These are phyloP conservation scores for Osmanthus fragrans DNA, from an alignment of 257 asterid species.

Conservation along the genomic window DNA sequence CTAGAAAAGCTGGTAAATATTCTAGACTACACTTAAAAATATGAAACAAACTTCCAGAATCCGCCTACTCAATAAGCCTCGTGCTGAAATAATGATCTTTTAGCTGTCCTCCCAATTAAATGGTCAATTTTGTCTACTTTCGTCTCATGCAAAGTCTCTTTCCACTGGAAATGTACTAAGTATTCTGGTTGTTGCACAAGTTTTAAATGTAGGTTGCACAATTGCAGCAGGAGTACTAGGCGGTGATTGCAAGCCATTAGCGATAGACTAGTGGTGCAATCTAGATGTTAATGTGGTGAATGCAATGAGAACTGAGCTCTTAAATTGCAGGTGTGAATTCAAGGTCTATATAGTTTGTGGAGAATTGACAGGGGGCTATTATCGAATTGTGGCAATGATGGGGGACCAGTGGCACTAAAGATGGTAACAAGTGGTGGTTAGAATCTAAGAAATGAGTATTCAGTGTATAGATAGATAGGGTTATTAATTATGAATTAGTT, in stretches of 20 bases:
- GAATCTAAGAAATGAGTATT: not conserved
- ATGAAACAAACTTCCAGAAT: not conserved
- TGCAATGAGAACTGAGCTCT: not conserved
- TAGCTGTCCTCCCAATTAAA: not conserved
- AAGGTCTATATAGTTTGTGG: not conserved
- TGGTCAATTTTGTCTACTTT: slow-evolving; percentile 1
- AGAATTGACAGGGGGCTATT: not conserved
- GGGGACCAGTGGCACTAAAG: not conserved
- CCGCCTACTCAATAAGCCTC: not conserved
- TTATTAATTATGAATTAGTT: not conserved
- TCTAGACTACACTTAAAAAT: not conserved
- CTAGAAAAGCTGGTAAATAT: not conserved
- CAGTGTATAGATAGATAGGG: not conserved
- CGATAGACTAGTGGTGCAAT: not conserved
- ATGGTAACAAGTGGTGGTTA: not conserved
- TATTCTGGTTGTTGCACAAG: not conserved
- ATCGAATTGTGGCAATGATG: not conserved
- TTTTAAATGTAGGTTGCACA: not conserved
- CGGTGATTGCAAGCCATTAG: not conserved
- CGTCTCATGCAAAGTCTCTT: not conserved
- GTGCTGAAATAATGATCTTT: not conserved
- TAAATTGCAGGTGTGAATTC: not conserved
- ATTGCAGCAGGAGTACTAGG: not conserved
- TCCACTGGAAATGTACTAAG: not conserved
- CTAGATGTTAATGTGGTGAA: not conserved